phyloP scores from a whole-genome alignment of 768 basidiomycete species.

The Mycena venus region DNA sequence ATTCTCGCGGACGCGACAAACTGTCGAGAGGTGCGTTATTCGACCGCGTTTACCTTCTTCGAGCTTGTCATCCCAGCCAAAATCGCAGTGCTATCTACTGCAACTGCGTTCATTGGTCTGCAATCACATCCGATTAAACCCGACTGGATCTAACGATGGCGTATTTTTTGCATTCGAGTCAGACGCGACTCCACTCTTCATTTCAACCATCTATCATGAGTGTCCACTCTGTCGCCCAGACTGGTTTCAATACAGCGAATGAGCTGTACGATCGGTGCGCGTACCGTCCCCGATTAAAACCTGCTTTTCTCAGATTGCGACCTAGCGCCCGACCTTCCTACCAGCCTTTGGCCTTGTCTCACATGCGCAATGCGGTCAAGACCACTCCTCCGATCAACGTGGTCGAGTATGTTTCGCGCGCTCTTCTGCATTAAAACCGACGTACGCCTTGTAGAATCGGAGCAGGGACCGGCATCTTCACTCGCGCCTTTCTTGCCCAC shows the following conservation, averaged over 20 bases:
- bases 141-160: no score
- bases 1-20: no score
- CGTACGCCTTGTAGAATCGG: constrained; percentile 69
- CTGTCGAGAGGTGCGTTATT: no score
- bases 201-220: constrained; percentile 16
- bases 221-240: constrained; percentile 77
- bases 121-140: no score
- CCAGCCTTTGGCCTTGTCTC: constrained; percentile 70
- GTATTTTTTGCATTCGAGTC: neutral
- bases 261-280: constrained; percentile 81
- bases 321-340: constrained; percentile 87
- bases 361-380: constrained; percentile 66
- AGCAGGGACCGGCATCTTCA: constrained; percentile 91
- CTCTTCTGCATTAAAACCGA: neutral
- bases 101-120: no score
- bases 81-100: no score
- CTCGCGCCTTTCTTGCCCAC: constrained; percentile 81
- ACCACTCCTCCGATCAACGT: constrained; percentile 64
- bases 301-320: neutral
- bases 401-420: constrained; percentile 68
- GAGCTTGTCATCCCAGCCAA: no score
- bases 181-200: neutral
- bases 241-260: constrained; percentile 85
- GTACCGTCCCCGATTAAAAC: no score
- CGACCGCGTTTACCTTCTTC: no score